Conservation (phyloP, 108 stramenopile genomes). For the Fragilaria radians region DNA sequence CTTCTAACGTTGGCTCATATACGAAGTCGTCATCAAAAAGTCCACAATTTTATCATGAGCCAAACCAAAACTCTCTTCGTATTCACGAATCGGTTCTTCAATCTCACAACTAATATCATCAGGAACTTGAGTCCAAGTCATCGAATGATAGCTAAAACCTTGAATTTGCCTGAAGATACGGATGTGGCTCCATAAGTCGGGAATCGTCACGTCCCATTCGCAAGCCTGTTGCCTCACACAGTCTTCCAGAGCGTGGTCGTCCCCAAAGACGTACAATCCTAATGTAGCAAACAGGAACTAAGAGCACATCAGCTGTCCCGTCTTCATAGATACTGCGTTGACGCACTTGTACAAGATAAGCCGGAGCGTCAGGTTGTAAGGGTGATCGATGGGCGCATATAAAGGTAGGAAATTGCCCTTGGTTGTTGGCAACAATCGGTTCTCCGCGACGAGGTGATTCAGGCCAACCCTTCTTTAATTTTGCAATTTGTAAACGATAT, state of each 20-base stretch:
- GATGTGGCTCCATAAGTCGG: not conserved
- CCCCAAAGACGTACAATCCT: conserved; percentile 50
- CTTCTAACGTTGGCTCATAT: no score
- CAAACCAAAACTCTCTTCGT: no score
- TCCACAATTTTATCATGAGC: no score
- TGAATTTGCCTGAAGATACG: no score
- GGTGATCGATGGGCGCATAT: conserved; percentile 38
- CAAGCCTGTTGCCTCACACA: conserved; percentile 40
- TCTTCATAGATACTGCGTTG: conserved; percentile 30
- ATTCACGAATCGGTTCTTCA: no score
- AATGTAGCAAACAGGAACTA: conserved; percentile 43
- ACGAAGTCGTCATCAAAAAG: no score
- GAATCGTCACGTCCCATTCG: conserved; percentile 32
- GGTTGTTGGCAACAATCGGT: conserved; percentile 8
- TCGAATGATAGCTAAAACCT: not conserved
- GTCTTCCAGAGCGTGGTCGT: conserved; percentile 32
- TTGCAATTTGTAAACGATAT: conserved; percentile 56
- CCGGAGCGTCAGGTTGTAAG: conserved; percentile 25
- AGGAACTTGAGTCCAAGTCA: no score
- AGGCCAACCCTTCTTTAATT: conserved; percentile 39
- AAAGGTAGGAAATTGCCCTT: conserved; percentile 28
- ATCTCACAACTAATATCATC: no score
- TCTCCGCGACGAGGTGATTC: conserved; percentile 24
- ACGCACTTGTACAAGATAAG: conserved; percentile 49
- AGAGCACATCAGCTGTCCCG: conserved; percentile 57